phyloP scores from a whole-genome alignment of 257 asterid species.

The Solanum verrucosum region DNA sequence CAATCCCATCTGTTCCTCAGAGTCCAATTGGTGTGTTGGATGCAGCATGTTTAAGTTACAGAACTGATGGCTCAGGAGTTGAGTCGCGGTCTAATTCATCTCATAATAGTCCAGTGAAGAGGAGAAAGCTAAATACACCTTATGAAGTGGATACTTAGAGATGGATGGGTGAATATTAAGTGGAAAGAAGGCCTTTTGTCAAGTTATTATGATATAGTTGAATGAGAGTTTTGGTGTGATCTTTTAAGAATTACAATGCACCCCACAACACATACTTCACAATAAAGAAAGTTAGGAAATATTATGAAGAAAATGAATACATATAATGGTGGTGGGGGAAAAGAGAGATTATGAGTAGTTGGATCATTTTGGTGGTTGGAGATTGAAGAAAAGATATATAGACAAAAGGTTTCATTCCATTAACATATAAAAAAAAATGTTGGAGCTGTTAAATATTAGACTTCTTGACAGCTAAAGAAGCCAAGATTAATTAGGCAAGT shows the following conservation, averaged over 20 bases:
- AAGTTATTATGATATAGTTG: background rate
- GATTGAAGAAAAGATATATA: background rate
- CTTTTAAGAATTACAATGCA: background rate
- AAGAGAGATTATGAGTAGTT: background rate
- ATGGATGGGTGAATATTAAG: background rate
- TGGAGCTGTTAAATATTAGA: slow-evolving; percentile 24
- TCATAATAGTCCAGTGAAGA: slow-evolving; percentile 20
- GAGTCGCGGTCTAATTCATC: slow-evolving; percentile 22
- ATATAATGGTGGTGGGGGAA: background rate
- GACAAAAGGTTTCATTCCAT: background rate
- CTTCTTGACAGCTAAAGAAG: slow-evolving; percentile 19
- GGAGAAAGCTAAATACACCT: slow-evolving; percentile 21
- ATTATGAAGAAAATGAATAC: background rate
- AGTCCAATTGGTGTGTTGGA: slow-evolving; percentile 36
- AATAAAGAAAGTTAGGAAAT: background rate
- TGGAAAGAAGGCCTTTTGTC: background rate
- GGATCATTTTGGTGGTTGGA: slow-evolving; percentile 3
- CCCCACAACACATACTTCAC: background rate
- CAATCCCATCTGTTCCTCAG: slow-evolving; percentile 17
- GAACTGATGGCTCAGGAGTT: slow-evolving; percentile 21
- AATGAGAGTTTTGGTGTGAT: slow-evolving; percentile 6
- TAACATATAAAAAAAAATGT: background rate
- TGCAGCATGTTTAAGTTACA: slow-evolving; percentile 32
- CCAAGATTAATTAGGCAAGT: background rate
- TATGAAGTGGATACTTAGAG: background rate